phyloP scores from a whole-genome alignment of 164 flowering plant genomes.

The Liriodendron chinense region DNA sequence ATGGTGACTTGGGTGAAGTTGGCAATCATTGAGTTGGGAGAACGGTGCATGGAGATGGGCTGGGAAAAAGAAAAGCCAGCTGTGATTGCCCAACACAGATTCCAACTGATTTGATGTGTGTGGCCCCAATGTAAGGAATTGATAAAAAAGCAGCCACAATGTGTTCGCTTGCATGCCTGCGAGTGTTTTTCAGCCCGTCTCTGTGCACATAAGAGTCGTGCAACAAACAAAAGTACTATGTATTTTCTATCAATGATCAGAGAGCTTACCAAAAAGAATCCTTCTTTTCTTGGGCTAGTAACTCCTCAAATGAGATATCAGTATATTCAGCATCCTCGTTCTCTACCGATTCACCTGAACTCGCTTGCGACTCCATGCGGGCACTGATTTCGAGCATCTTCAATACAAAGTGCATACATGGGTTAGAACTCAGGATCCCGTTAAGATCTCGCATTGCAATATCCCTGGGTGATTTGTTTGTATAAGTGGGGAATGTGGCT shows the following conservation, averaged over 20 bases:
- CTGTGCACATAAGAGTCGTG: not conserved
- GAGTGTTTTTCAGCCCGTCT: not conserved
- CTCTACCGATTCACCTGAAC: slow-evolving; percentile 35
- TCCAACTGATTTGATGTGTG: no score
- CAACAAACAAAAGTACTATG: not conserved
- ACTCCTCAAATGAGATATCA: slow-evolving; percentile 81
- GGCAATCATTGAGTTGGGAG: no score
- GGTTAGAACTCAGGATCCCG: not conserved
- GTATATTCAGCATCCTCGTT: slow-evolving; percentile 37
- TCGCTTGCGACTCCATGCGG: slow-evolving; percentile 53
- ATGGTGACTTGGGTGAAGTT: no score
- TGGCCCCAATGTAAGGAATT: no score
- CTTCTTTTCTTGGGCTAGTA: slow-evolving; percentile 79
- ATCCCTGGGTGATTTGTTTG: no score
- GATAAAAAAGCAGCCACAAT: not conserved
- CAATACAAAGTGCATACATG: not conserved
- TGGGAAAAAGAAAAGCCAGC: no score
- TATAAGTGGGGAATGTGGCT: no score
- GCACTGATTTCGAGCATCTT: slow-evolving; percentile 74
- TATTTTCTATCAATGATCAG: not conserved
- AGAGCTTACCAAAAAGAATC: slow-evolving; percentile 68
- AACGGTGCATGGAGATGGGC: no score
- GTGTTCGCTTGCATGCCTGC: not conserved
- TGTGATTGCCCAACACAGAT: no score
- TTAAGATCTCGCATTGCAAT: no score